Evolutionary conservation across 441 rosid species (phyloP).

Genomic region (Hura crepitans): DNA sequence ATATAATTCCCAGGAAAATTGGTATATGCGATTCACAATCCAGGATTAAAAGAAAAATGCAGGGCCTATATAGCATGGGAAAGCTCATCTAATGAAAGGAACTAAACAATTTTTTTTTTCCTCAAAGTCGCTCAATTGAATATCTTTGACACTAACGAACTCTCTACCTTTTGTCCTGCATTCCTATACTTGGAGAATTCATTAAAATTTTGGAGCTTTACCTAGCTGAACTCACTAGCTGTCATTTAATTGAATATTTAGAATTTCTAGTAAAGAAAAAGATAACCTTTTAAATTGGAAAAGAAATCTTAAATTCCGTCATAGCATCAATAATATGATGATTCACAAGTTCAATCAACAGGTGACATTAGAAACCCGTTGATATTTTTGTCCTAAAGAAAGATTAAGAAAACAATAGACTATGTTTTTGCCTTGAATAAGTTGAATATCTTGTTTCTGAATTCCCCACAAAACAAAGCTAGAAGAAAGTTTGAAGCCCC

Average conservation of each 20-base stretch:
- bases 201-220: neutral
- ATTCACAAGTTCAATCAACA: neutral
- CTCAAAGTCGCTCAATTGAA: neutral
- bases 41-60: neutral
- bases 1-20: neutral
- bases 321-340: neutral
- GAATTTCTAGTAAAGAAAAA: neutral
- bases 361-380: neutral
- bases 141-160: neutral
- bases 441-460: neutral
- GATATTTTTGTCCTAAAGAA: neutral
- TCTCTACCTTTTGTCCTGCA: too few species aligned
- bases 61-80: neutral
- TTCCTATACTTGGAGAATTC: neutral
- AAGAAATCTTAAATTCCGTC: neutral
- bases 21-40: neutral
- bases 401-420: neutral
- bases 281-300: neutral
- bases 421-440: neutral
- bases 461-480: conserved; percentile 7
- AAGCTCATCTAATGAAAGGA: neutral
- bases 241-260: neutral
- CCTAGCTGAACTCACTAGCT: neutral
- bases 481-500: neutral
- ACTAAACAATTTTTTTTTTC: neutral